Percentiles rank a stretch among this genome's conserved stretches.
These are phyloP conservation scores for Mycena crocata DNA, from an alignment of 768 basidiomycete genomes.

Conservation along the genomic window DNA sequence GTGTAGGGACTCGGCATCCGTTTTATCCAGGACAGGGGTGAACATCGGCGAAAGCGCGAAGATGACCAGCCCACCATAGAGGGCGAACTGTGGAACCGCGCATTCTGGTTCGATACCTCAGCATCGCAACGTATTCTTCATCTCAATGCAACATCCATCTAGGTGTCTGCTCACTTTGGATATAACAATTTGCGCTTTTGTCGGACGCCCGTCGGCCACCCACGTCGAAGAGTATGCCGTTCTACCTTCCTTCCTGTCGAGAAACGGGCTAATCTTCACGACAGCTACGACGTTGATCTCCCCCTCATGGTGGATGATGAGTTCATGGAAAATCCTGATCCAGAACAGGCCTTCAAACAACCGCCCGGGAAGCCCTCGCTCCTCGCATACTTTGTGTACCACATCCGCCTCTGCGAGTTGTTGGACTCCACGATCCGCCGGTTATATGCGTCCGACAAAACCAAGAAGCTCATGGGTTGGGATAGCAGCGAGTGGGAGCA, in stretches of 20 bases:
- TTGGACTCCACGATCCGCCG: constrained; percentile 71
- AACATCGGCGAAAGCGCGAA: constrained; percentile 62
- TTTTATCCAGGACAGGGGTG: constrained; percentile 71
- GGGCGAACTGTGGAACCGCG: constrained; percentile 71
- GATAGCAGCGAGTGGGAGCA: constrained; percentile 69
- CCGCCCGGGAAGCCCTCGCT: constrained; percentile 68
- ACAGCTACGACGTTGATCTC: constrained; percentile 73
- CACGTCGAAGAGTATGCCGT: constrained; percentile 80
- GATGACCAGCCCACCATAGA: constrained; percentile 50
- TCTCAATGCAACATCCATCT: neutral
- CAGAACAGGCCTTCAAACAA: constrained; percentile 66
- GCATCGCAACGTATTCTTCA: no score
- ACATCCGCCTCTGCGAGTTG: constrained; percentile 71
- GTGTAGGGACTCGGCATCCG: constrained; percentile 64
- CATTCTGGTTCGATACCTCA: constrained; percentile 58
- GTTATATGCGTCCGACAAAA: constrained; percentile 58
- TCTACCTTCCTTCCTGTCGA: neutral
- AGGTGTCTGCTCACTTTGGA: constrained; percentile 50
- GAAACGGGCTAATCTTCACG: neutral
- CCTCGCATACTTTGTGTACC: constrained; percentile 63
- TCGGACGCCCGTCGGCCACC: constrained; percentile 75
- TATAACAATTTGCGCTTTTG: constrained; percentile 53
- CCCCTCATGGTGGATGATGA: constrained; percentile 70
- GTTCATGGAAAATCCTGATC: constrained; percentile 59
- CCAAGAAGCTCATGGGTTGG: constrained; percentile 48